Percentiles rank a stretch among this genome's conserved stretches.
phyloP scores from a whole-genome alignment of 805 yeast species.

The Vanderwaltozyma polyspora region DNA sequence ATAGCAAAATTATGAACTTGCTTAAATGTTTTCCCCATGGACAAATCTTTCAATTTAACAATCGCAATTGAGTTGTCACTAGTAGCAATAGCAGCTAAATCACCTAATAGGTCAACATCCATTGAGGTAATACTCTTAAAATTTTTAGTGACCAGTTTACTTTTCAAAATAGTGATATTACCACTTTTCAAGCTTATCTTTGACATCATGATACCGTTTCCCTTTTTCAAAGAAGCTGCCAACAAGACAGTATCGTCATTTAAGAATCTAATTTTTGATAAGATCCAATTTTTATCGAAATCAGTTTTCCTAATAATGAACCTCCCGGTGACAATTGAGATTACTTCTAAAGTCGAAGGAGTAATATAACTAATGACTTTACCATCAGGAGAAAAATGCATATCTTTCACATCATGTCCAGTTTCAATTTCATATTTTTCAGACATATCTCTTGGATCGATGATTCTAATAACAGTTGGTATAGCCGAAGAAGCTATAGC shows the following conservation, averaged over 20 bases:
- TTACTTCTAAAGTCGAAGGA: constrained; percentile 35
- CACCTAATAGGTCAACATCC: constrained; percentile 29
- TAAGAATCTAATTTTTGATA: constrained; percentile 30
- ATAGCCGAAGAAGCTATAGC: constrained; percentile 57
- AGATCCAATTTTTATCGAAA: constrained; percentile 21
- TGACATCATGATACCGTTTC: constrained; percentile 31
- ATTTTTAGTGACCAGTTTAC: constrained; percentile 22
- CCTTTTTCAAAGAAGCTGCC: constrained; percentile 33
- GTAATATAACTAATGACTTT: constrained; percentile 56
- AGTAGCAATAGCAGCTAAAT: constrained; percentile 33
- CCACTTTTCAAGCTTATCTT: constrained; percentile 20
- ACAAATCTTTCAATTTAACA: constrained; percentile 41
- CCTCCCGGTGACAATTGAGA: constrained; percentile 32
- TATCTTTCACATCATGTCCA: constrained; percentile 47
- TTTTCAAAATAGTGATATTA: constrained; percentile 11
- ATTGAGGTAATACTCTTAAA: constrained; percentile 47
- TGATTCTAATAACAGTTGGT: constrained; percentile 53
- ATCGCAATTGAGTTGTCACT: constrained; percentile 56
- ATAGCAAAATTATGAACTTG: constrained; percentile 71
- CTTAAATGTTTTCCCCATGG: constrained; percentile 37
- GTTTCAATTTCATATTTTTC: constrained; percentile 45
- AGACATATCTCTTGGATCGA: constrained; percentile 45
- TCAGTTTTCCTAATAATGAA: constrained; percentile 28
- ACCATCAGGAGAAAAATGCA: constrained; percentile 58
- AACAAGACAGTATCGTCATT: constrained; percentile 29